Base-by-base conservation (phyloP, 495 filamentous ascomycete species). In the Parmelia sp. region DNA sequence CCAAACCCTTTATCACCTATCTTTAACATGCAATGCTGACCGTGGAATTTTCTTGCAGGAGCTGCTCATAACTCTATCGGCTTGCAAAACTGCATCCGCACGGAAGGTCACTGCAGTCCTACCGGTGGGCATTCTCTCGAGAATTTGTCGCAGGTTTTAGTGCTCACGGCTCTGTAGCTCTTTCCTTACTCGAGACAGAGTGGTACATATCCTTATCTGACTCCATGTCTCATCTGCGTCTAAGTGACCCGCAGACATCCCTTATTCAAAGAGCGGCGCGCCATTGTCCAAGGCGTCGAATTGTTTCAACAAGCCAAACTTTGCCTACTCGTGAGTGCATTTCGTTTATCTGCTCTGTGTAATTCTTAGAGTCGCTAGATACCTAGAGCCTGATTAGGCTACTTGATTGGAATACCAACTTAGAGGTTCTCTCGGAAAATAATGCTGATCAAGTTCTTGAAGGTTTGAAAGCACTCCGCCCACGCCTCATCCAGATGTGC, bases 161-260 rank as follows among this genome's bases (percentile, higher is more conserved):
- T 55, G 47, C 51, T 63, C 36, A 33, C 25, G 23, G 21, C 61
- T 57, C 15, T 33, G n/a, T 21, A 63, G 61, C 83, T 97, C 47
- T 98, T 98, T 77, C 94, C 94, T 0, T 98, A 98, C 75, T 94
- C 90, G 61, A 82, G 95, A 59, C 94, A 98, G 73, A 91, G 89
- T 69, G 95, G 51, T 55, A 33, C 29, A 6, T 33, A 33, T 33
- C 15, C 6, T 55, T 55, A 19, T 55, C 17, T 17, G 21, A 55
- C 27, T 14, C 17, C 15, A 10, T 29, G 0, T 12, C 19, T 3
- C 9, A 31, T 55, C 29, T 33, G 3, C 8, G 0, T 33, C 51
- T 55, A 55, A 55, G 12, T 55, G 21, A 33, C 51, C 29, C 7
- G 51, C 10, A 55, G 51, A 98, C 69, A 83, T 97, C 42, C 93